phyloP scores from a whole-genome alignment of 306 rosid species.

The Castanea crenata region DNA sequence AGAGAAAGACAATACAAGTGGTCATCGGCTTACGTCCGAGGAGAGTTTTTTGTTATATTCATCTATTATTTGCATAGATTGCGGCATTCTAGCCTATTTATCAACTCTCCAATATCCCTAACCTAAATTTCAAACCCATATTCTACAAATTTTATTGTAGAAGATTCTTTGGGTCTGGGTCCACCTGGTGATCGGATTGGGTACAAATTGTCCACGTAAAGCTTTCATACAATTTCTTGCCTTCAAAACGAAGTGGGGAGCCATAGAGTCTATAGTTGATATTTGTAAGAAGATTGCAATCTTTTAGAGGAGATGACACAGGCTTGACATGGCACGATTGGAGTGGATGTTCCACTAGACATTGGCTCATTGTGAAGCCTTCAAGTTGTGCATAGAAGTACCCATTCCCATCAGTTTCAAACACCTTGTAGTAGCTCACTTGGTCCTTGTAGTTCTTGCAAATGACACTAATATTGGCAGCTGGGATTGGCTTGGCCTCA shows the following conservation, averaged over 20 bases:
- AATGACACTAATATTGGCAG: slow-evolving; percentile 73
- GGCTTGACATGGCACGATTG: slow-evolving; percentile 76
- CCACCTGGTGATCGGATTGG: too few species aligned
- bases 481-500: slow-evolving; percentile 62
- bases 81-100: too few species aligned
- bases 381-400: slow-evolving; percentile 70
- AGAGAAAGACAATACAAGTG: too few species aligned
- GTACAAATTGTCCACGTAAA: too few species aligned
- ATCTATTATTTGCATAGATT: too few species aligned
- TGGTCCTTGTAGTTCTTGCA: slow-evolving; percentile 69
- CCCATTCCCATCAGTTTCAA: slow-evolving; percentile 60
- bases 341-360: slow-evolving; percentile 72
- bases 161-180: too few species aligned
- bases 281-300: slow-evolving; percentile 62
- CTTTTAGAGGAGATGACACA: slow-evolving; percentile 61
- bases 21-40: too few species aligned
- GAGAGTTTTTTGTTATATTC: too few species aligned
- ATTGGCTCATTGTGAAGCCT: slow-evolving; percentile 57
- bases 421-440: slow-evolving; percentile 73
- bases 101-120: too few species aligned
- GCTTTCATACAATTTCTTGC: slow-evolving; percentile 41
- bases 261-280: slow-evolving; percentile 75
- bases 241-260: slow-evolving; percentile 64
- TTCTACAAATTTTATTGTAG: too few species aligned
- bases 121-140: too few species aligned